These are phyloP conservation scores for Aphanomyces euteiches DNA, from an alignment of 352 stramenopile genomes.

Conservation along the genomic window DNA sequence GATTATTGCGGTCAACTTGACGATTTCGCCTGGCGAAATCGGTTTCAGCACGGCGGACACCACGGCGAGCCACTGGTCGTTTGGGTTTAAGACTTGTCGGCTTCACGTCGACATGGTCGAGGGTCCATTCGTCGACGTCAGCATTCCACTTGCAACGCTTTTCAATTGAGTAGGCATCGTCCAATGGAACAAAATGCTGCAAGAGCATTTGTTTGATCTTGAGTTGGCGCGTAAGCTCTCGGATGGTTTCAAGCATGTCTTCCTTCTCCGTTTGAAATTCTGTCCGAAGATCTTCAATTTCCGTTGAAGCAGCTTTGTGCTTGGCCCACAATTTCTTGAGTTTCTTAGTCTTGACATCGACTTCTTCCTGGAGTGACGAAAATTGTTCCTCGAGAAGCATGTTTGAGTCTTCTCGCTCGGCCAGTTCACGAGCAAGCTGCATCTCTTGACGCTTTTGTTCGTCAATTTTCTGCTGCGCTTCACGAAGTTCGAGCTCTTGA, in stretches of 20 bases:
- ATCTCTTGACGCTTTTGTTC: conserved; percentile 76
- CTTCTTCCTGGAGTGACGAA: conserved; percentile 83
- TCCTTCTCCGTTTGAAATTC: conserved; percentile 94
- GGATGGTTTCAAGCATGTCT: conserved; percentile 94
- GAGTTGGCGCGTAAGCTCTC: conserved; percentile 89
- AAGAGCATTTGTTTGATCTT: conserved; percentile 95
- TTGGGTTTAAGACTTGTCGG: conserved; percentile 52
- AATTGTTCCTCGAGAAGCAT: conserved; percentile 91
- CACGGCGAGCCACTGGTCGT: conserved; percentile 58
- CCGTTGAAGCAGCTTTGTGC: conserved; percentile 83
- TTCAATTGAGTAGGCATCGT: conserved; percentile 68
- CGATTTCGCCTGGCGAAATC: conserved; percentile 84
- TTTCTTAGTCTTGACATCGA: conserved; percentile 93
- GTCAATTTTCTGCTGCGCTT: conserved; percentile 87
- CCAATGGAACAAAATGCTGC: conserved; percentile 79
- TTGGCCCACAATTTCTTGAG: conserved; percentile 94
- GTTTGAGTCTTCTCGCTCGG: conserved; percentile 92
- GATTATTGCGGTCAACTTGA: conserved; percentile 82
- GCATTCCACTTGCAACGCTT: conserved; percentile 85
- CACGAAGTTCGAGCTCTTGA: conserved; percentile 89
- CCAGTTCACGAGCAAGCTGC: conserved; percentile 84
- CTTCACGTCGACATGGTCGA: conserved; percentile 66
- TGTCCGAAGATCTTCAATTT: conserved; percentile 90
- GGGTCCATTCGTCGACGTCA: conserved; percentile 85
- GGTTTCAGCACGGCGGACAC: conserved; percentile 84